phyloP scores from a whole-genome alignment of 2,329 filamentous ascomycete species.

The Pseudocercospora musae region DNA sequence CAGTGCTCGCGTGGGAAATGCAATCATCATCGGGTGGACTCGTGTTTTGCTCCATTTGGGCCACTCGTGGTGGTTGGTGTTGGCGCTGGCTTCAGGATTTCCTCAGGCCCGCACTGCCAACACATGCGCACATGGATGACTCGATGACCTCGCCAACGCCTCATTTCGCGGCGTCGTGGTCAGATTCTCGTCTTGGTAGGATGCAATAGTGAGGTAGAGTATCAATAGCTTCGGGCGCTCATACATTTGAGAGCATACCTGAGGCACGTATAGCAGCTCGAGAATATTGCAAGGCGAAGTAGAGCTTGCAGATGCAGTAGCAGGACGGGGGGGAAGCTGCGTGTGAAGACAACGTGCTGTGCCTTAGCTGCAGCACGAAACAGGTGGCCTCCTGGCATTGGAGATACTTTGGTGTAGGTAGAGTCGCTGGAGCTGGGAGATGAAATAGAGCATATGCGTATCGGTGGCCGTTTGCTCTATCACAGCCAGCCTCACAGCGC shows the following conservation, averaged over 20 bases:
- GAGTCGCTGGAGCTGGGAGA: neutral
- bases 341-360: neutral
- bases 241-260: neutral
- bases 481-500: no score
- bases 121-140: neutral
- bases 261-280: neutral
- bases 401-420: neutral
- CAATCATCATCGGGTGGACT: neutral
- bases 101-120: neutral
- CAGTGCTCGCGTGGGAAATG: neutral
- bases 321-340: neutral
- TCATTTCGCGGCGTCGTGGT: neutral
- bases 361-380: slow-evolving; percentile 1
- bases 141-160: neutral
- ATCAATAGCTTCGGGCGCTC: neutral
- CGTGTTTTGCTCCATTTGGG: neutral
- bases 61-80: neutral
- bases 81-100: neutral
- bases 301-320: slow-evolving; percentile 7
- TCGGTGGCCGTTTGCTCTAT: neutral
- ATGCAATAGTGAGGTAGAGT: neutral
- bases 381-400: slow-evolving; percentile 1
- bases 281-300: neutral
- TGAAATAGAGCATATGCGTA: neutral
- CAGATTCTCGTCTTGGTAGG: neutral